Evolutionary conservation across 768 basidiomycete species (phyloP), one percentile per base, ranked within the genome.

Genomic region (Rubroboletus pulcherrimus): DNA sequence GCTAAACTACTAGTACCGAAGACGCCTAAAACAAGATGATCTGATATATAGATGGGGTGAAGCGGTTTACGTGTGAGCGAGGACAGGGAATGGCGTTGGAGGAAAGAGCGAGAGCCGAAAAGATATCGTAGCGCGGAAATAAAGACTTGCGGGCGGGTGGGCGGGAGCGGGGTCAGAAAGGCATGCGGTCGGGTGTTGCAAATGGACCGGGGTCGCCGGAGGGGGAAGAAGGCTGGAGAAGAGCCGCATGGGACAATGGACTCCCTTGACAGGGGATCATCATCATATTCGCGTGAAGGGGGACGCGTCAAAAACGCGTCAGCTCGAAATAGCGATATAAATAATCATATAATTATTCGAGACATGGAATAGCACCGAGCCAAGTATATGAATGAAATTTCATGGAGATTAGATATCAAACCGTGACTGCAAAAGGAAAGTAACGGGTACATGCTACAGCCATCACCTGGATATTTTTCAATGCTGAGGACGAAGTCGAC

Each of bases 31-130:
- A 50, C 51, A 52, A 66, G 42, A 1, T 46, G 59, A 58, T 57
- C 52, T 62, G 63, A 64, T 63, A 55, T 54, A 48, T 43, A 51
- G 44, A 57, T 51, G 56, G 50, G 45, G 42, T 48, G 57, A 30
- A 29, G 60, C 56, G 64, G 53, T 63, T 66, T 66, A 68, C 66
- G 66, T 66, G 64, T 66, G 56, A 54, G 49, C n/a, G 9, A 54
- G 64, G 39, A 52, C 44, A 39, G 49, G 54, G 15, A 24, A 53
- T 53, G 44, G 42, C 15, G 21, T 21, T 58, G 57, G 57, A 57
- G 43, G 52, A 56, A 63, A 49, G 60, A 50, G 46, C 40, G 53
- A 51, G 54, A 54, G 51, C 49, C 47, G 31, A 40, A 21, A 55
- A 38, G 55, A 39, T 55, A 46, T 45, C 15, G 58, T n/a, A 64